Conservation (phyloP, 805 yeast species). For the Wickerhamiella sergipiensis region DNA sequence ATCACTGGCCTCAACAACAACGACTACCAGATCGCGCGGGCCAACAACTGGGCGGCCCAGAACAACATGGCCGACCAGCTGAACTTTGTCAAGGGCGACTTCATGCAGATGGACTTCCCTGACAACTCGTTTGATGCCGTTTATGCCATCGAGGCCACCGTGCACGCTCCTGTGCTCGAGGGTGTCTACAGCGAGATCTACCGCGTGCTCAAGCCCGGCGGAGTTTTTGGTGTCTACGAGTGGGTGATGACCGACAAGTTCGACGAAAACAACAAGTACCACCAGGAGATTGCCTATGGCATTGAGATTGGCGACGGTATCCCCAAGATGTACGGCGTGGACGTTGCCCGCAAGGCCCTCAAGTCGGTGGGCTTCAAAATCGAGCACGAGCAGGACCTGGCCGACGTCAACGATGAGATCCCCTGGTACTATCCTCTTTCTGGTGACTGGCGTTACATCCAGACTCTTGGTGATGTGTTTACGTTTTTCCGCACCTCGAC, state of each 20-base stretch:
- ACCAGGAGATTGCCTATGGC: slow-evolving; percentile 90
- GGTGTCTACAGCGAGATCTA: slow-evolving; percentile 92
- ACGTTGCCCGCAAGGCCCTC: slow-evolving; percentile 81
- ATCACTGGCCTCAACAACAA: slow-evolving; percentile 90
- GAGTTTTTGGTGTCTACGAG: slow-evolving; percentile 93
- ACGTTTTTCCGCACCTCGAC: slow-evolving; percentile 82
- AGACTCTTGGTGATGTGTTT: slow-evolving; percentile 58
- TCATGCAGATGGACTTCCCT: slow-evolving; percentile 97
- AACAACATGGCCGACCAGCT: slow-evolving; percentile 58
- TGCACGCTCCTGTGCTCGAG: slow-evolving; percentile 91
- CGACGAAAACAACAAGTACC: slow-evolving; percentile 76
- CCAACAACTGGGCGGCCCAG: slow-evolving; percentile 61
- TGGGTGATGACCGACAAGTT: slow-evolving; percentile 97
- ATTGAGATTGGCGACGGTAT: slow-evolving; percentile 98
- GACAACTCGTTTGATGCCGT: slow-evolving; percentile 88
- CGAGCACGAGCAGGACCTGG: slow-evolving; percentile 64
- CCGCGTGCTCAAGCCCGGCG: slow-evolving; percentile 95
- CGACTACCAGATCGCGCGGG: slow-evolving; percentile 89
- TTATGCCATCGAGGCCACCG: slow-evolving; percentile 97
- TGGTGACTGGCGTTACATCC: slow-evolving; percentile 86
- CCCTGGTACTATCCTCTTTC: slow-evolving; percentile 98
- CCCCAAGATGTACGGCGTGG: slow-evolving; percentile 82
- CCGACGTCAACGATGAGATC: slow-evolving; percentile 63
- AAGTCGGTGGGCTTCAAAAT: slow-evolving; percentile 78
- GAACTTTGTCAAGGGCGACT: slow-evolving; percentile 88